Conservation (phyloP, 306 rosid genomes). For the Citrullus colocynthis region DNA sequence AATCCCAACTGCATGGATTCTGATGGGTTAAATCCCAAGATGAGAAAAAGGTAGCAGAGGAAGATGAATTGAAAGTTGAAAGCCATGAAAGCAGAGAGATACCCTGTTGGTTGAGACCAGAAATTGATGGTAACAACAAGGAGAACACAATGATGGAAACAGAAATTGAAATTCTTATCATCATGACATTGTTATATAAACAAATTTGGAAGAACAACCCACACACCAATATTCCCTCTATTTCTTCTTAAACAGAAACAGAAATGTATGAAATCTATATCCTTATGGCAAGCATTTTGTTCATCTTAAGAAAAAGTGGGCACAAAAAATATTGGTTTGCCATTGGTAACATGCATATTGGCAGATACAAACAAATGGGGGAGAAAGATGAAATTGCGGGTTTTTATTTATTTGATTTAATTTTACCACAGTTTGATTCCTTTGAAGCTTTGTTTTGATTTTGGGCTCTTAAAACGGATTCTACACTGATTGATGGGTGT, state of each 20-base stretch:
- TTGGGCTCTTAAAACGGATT: too few relatives aligned
- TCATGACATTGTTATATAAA: not conserved
- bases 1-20: conserved; percentile 82
- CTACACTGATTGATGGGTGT: not conserved
- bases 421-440: not conserved
- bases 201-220: not conserved
- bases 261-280: not conserved
- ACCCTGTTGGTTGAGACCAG: conserved; percentile 80
- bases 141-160: not conserved
- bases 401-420: too few relatives aligned
- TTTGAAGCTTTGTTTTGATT: too few relatives aligned
- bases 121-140: conserved; percentile 36
- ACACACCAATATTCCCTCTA: not conserved
- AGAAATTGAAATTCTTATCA: not conserved
- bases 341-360: not conserved
- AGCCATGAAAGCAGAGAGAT: conserved; percentile 84
- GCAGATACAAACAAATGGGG: not conserved
- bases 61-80: conserved; percentile 59
- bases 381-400: not conserved
- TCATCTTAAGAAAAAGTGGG: not conserved
- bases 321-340: not conserved
- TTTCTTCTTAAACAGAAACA: not conserved
- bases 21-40: conserved; percentile 63
- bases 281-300: not conserved
- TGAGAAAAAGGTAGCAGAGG: conserved; percentile 47